Evolutionary conservation across 441 rosid genomes (phyloP).

Genomic region (Syzygium malaccense): DNA sequence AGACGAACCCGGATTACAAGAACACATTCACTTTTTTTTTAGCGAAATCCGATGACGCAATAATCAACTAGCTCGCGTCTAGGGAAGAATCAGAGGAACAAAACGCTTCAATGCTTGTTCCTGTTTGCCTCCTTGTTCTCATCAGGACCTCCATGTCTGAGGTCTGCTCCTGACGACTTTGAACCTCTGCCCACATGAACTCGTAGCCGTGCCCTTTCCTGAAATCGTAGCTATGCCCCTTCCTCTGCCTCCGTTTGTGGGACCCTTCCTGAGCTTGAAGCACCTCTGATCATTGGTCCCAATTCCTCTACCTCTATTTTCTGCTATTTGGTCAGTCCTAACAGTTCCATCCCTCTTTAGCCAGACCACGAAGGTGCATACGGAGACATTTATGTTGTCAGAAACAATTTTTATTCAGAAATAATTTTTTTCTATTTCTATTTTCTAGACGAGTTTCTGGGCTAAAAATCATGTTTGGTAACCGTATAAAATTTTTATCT

Average conservation of each 20-base stretch:
- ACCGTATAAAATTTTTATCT: too few relatives aligned
- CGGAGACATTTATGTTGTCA: too few relatives aligned
- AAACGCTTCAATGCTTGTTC: not conserved
- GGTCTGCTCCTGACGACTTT: not conserved
- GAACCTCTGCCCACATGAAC: not conserved
- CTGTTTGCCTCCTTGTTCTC: not conserved
- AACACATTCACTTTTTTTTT: not conserved
- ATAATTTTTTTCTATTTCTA: too few relatives aligned
- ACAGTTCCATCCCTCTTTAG: too few relatives aligned
- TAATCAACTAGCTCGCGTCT: not conserved
- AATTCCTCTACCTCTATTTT: too few relatives aligned
- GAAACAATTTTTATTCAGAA: too few relatives aligned
- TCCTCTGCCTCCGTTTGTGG: not conserved
- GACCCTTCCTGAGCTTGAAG: not conserved
- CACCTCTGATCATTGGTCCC: not conserved
- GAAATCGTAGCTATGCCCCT: not conserved
- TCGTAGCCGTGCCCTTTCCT: not conserved
- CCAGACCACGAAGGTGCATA: too few relatives aligned
- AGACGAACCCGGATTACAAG: not conserved
- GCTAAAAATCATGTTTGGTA: too few relatives aligned
- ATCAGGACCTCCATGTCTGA: not conserved
- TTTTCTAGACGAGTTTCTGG: too few relatives aligned
- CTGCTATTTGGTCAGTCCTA: too few relatives aligned
- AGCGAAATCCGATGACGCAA: not conserved
- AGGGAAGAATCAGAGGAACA: not conserved